These are phyloP conservation scores for Suillus plorans DNA, from an alignment of 768 basidiomycete genomes.

Conservation along the genomic window DNA sequence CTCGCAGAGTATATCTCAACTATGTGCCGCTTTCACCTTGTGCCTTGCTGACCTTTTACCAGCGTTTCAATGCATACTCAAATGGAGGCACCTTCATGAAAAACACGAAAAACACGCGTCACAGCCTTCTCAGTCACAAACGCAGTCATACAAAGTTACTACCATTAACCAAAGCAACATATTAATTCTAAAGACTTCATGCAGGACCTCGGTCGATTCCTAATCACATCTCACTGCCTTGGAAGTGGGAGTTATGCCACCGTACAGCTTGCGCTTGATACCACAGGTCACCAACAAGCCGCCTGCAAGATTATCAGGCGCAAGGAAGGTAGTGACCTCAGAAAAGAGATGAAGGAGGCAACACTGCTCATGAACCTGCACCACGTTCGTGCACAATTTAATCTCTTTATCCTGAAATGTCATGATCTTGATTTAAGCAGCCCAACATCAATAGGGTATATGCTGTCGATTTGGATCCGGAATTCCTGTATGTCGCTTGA, in stretches of 20 bases:
- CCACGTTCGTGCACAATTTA: conserved; percentile 49
- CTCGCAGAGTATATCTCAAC: conserved; percentile 49
- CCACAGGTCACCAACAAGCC: conserved; percentile 62
- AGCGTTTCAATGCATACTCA: conserved; percentile 70
- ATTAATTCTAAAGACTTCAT: conserved; percentile 1
- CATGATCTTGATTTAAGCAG: conserved; percentile 34
- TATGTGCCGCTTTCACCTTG: background rate
- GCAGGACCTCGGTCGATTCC: conserved; percentile 64
- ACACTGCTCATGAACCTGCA: conserved; percentile 66
- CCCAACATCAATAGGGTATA: conserved; percentile 82
- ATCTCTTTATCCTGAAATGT: conserved; percentile 1
- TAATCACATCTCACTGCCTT: conserved; percentile 76
- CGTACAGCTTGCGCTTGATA: conserved; percentile 76
- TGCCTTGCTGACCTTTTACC: background rate
- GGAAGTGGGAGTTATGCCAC: conserved; percentile 83
- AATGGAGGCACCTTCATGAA: conserved; percentile 51
- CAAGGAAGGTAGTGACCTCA: conserved; percentile 39
- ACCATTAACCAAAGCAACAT: background rate
- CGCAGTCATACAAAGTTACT: conserved; percentile 53
- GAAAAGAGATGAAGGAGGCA: conserved; percentile 75
- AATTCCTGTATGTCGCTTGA: conserved; percentile 49
- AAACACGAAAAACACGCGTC: conserved; percentile 48
- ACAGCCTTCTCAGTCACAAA: conserved; percentile 59
- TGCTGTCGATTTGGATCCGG: conserved; percentile 60
- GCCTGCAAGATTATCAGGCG: conserved; percentile 83